Percentiles rank a stretch among this genome's conserved stretches.
Evolutionary conservation across 768 basidiomycete species (phyloP).

Genomic region (Termitomyces sp.): DNA sequence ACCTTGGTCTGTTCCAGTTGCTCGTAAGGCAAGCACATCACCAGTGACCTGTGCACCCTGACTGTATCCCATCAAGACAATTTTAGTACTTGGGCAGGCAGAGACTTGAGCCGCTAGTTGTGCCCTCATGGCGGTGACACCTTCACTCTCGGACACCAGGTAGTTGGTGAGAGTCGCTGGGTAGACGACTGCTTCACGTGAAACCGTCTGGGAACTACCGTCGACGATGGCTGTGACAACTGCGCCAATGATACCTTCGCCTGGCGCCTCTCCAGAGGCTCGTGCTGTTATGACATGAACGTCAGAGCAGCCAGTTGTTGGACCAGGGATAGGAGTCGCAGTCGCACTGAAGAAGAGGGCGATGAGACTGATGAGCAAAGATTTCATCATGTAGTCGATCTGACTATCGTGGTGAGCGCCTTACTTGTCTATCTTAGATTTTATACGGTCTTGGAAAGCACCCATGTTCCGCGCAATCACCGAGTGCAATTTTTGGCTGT

Average conservation of each 20-base stretch:
- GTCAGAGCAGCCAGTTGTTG: slow-evolving; percentile 11
- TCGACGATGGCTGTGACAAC: slow-evolving; percentile 10
- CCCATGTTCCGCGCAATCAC: background rate
- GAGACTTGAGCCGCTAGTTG: slow-evolving; percentile 6
- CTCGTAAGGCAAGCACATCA: slow-evolving; percentile 7
- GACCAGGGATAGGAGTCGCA: slow-evolving; percentile 6
- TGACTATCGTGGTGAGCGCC: background rate
- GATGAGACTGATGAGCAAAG: background rate
- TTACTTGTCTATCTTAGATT: background rate
- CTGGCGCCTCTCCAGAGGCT: slow-evolving; percentile 14
- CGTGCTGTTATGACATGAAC: slow-evolving; percentile 17
- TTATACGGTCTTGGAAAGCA: slow-evolving; percentile 2
- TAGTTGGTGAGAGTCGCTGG: slow-evolving; percentile 12
- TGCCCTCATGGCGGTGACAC: slow-evolving; percentile 9
- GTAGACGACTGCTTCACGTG: slow-evolving; percentile 8
- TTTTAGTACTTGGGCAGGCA: slow-evolving; percentile 11
- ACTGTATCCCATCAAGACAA: slow-evolving; percentile 13
- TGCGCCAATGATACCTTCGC: slow-evolving; percentile 15
- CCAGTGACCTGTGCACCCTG: slow-evolving; percentile 13
- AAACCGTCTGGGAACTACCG: slow-evolving; percentile 8
- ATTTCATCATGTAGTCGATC: slow-evolving; percentile 1
- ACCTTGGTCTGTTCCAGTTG: slow-evolving; percentile 10
- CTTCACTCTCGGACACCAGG: slow-evolving; percentile 4
- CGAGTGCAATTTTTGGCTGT: background rate
- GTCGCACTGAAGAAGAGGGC: background rate